These are phyloP conservation scores for Tremellales sp. DNA, from an alignment of 1,284 basidiomycete genomes.

Conservation along the genomic window DNA sequence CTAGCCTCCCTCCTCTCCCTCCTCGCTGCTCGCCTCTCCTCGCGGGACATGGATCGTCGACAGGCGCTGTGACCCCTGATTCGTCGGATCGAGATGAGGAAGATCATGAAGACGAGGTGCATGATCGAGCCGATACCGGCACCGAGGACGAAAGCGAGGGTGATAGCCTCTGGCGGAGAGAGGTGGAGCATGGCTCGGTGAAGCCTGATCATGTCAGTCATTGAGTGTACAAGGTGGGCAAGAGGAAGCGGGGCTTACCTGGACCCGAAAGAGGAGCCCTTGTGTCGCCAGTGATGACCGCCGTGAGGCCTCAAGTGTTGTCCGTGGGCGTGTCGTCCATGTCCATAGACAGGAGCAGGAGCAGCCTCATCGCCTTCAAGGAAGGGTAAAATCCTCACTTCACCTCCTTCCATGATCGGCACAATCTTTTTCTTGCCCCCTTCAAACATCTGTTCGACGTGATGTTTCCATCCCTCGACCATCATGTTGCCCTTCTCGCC, in stretches of 20 bases:
- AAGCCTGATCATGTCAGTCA: slow-evolving; percentile 9
- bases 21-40: slow-evolving; percentile 11
- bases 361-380: slow-evolving; percentile 5
- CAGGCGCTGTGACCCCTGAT: slow-evolving; percentile 5
- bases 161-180: slow-evolving; percentile 17
- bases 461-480: slow-evolving; percentile 9
- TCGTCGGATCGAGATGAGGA: slow-evolving; percentile 19
- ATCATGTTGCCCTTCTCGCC: not conserved
- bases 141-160: slow-evolving; percentile 27
- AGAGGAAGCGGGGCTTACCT: slow-evolving; percentile 6
- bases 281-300: not conserved
- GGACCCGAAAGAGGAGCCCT: slow-evolving; percentile 3
- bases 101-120: slow-evolving; percentile 29
- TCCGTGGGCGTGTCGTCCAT: slow-evolving; percentile 1
- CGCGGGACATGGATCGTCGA: slow-evolving; percentile 7
- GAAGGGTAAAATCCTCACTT: slow-evolving; percentile 8
- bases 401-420: slow-evolving; percentile 18
- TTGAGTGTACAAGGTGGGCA: not conserved
- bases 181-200: slow-evolving; percentile 21
- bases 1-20: slow-evolving; percentile 7
- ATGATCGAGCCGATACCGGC: slow-evolving; percentile 29
- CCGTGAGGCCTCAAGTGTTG: not conserved
- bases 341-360: slow-evolving; percentile 2
- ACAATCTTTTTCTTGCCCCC: slow-evolving; percentile 6
- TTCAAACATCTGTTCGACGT: slow-evolving; percentile 11